phyloP scores from a whole-genome alignment of 352 stramenopile genomes.

The Globisporangium megalacanthum region DNA sequence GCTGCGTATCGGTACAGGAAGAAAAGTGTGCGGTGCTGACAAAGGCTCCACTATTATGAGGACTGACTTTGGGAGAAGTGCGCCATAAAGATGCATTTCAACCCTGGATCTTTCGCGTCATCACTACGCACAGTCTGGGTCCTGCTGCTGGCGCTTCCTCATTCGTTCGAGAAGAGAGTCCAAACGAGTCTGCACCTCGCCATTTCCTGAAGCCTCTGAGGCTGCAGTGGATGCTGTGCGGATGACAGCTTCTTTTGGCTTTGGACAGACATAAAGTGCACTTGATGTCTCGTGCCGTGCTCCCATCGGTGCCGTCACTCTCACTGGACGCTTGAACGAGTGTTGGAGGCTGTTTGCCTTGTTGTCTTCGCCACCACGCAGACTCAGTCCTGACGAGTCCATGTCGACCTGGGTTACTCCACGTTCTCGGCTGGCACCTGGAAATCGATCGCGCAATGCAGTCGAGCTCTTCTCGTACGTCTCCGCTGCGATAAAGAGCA shows the following conservation, averaged over 20 bases:
- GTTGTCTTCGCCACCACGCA: not conserved
- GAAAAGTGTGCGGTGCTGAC: too few species aligned
- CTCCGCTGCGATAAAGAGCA: conserved; percentile 41
- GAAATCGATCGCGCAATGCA: not conserved
- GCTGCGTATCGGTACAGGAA: too few species aligned
- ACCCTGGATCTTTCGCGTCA: too few species aligned
- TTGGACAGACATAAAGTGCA: not conserved
- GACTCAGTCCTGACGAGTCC: not conserved
- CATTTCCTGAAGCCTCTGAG: conserved; percentile 1
- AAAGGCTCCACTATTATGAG: too few species aligned
- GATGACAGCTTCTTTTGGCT: not conserved
- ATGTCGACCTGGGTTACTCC: not conserved
- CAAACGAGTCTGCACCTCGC: conserved; percentile 26
- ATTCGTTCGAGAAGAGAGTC: conserved; percentile 32
- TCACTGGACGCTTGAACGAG: not conserved
- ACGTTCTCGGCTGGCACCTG: not conserved
- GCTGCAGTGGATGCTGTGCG: conserved; percentile 13
- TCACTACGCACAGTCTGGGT: not conserved
- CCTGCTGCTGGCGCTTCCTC: conserved; percentile 24
- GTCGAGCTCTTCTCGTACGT: conserved; percentile 31
- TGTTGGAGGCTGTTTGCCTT: not conserved
- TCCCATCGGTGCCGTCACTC: not conserved
- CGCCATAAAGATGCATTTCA: too few species aligned
- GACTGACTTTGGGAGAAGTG: too few species aligned
- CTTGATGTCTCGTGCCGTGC: not conserved